A percentile compares a stretch with the other conserved stretches of the same genome.
phyloP scores from a whole-genome alignment of 2,329 filamentous ascomycete genomes.

The Sclerotinia subarctica region DNA sequence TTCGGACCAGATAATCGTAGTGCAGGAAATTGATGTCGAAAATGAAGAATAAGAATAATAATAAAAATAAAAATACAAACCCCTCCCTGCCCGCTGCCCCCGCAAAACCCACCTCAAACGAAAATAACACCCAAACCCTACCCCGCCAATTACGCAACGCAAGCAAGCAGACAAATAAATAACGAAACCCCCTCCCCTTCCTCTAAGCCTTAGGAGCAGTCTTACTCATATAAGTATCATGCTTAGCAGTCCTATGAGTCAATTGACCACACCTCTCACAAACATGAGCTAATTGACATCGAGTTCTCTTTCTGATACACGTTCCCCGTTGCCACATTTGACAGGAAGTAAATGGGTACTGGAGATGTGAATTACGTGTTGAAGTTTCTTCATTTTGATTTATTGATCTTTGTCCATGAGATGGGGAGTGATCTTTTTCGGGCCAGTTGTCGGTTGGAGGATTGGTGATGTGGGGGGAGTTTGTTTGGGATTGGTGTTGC shows the following conservation, averaged over 20 bases:
- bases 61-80: neutral
- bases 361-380: neutral
- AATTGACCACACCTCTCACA: conserved; percentile 7
- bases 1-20: neutral
- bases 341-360: neutral
- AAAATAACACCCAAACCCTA: too few relatives aligned
- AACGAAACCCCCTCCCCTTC: neutral
- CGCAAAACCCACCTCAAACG: neutral
- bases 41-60: neutral
- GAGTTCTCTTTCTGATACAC: neutral
- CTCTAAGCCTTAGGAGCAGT: neutral
- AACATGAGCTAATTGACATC: neutral
- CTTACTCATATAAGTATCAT: conserved; percentile 16
- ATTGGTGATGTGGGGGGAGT: neutral
- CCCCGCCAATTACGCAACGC: too few relatives aligned
- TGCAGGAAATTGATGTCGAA: neutral
- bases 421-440: neutral
- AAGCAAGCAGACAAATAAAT: neutral
- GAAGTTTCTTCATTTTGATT: neutral
- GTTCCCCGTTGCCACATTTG: conserved; percentile 1
- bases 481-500: neutral
- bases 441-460: neutral
- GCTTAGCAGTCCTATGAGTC: conserved; percentile 6
- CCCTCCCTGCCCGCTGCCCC: neutral
- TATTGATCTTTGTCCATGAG: neutral